Base-by-base conservation (phyloP, 148 eudicot species). In the Euryodendron excelsum region DNA sequence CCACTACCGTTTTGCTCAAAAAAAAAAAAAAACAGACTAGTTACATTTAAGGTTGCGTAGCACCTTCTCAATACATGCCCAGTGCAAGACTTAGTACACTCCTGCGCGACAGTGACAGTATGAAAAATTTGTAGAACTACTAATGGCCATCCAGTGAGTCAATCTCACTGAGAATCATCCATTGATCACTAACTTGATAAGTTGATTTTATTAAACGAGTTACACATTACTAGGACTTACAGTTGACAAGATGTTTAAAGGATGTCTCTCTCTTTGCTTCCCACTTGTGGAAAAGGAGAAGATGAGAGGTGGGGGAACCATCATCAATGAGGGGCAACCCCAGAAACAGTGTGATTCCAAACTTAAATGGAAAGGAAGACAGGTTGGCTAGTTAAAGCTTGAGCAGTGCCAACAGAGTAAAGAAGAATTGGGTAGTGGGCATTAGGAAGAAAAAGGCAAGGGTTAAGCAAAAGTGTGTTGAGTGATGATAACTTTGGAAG, bases 291-390 rank as follows among this genome's bases (percentile, higher is more conserved):
- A 30, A 62, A 31, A 23, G 41, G 37, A n/a, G 53, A n/a, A 73
- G 20, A 4, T 14, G 53, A 59, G 53, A 6, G 56, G 78, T 61
- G 70, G 69, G 78, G 68, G 58, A 76, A 36, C 39, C 21, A 47
- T 48, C 72, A 65, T 66, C 72, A 65, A 33, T 23, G 62, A 65
- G 61, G 36, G 56, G 14, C 44, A 31, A 23, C 71, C 72, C 60
- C 70, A 21, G n/a, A 59, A 52, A 30, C 48, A 64, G 61, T 21
- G 62, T 66, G 62, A 64, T 77, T 66, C 63, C 44, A 77, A 77
- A 72, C 73, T 77, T 65, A n/a, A 66, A 65, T 64, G 23, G 79
- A 50, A 74, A 74, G 68, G 25, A 74, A 76, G 72, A 76, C 60
- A 48, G 72, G 47, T 63, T 63, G 72, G 45, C 69, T 44, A 11